phyloP scores from a whole-genome alignment of 345 rosid species.

The Eucalyptus viminalis region DNA sequence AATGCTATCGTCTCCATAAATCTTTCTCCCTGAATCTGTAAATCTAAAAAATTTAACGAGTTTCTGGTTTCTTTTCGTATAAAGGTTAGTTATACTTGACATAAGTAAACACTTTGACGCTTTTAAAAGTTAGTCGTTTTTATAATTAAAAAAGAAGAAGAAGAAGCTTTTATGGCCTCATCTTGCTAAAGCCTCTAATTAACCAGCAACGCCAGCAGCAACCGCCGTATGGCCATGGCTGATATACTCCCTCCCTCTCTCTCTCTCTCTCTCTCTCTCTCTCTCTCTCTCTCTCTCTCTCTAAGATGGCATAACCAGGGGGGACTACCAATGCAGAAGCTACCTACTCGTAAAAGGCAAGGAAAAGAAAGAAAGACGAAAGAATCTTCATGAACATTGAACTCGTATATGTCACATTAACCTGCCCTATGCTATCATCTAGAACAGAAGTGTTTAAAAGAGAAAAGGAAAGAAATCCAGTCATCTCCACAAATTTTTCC shows the following conservation, averaged over 20 bases:
- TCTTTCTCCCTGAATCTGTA: background rate
- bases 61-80: background rate
- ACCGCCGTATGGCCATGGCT: too few relatives aligned
- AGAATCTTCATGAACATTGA: background rate
- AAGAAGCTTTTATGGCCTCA: background rate
- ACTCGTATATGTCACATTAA: background rate
- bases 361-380: background rate
- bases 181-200: background rate
- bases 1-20: background rate
- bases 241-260: too few relatives aligned
- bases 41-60: background rate
- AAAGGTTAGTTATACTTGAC: too few relatives aligned
- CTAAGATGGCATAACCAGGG: too few relatives aligned
- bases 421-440: background rate
- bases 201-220: background rate
- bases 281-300: too few relatives aligned
- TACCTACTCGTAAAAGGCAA: background rate
- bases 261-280: too few relatives aligned
- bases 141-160: background rate
- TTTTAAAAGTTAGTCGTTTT: background rate
- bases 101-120: background rate
- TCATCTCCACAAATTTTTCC: background rate
- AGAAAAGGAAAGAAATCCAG: background rate
- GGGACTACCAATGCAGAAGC: background rate
- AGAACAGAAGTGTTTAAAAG: background rate